Conservation (phyloP, 495 filamentous ascomycete species). For the Penicillium salamii region DNA sequence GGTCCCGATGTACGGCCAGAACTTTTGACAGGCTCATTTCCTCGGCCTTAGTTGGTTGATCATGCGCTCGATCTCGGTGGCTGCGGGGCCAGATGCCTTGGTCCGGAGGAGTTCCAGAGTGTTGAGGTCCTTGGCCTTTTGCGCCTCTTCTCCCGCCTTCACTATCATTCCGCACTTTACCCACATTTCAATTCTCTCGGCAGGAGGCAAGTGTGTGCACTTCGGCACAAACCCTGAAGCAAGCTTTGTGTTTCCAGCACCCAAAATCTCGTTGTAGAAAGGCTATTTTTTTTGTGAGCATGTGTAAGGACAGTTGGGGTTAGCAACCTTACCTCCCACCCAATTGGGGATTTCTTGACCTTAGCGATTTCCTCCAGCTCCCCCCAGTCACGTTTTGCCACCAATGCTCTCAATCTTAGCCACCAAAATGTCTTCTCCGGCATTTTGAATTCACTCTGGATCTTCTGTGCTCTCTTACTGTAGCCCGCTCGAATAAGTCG, state of each 20-base stretch:
- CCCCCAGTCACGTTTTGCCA: slow-evolving; percentile 83
- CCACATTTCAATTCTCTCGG: slow-evolving; percentile 86
- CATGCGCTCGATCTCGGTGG: slow-evolving; percentile 60
- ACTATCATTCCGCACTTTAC: slow-evolving; percentile 89
- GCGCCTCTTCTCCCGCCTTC: slow-evolving; percentile 89
- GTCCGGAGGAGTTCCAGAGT: slow-evolving; percentile 57
- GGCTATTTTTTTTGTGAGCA: slow-evolving; percentile 52
- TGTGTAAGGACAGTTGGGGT: slow-evolving; percentile 11
- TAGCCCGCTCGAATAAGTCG: slow-evolving; percentile 74
- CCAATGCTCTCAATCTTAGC: slow-evolving; percentile 84
- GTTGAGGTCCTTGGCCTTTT: slow-evolving; percentile 73
- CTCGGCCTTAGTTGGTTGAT: slow-evolving; percentile 53
- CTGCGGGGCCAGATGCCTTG: slow-evolving; percentile 54
- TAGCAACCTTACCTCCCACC: slow-evolving; percentile 73
- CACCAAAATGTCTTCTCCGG: slow-evolving; percentile 88
- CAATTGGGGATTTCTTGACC: slow-evolving; percentile 79
- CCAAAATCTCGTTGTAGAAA: slow-evolving; percentile 85
- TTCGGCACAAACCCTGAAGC: slow-evolving; percentile 86
- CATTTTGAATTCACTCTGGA: slow-evolving; percentile 89
- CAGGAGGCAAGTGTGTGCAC: slow-evolving; percentile 60
- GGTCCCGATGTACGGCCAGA: slow-evolving; percentile 6
- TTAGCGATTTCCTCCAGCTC: slow-evolving; percentile 82
- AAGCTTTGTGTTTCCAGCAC: slow-evolving; percentile 85
- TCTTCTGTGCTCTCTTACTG: slow-evolving; percentile 73
- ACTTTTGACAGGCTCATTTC: slow-evolving; percentile 32